Percentiles rank a stretch among this genome's conserved stretches.
Conservation (phyloP, 768 basidiomycete genomes). For the Phylloporus arenicola region DNA sequence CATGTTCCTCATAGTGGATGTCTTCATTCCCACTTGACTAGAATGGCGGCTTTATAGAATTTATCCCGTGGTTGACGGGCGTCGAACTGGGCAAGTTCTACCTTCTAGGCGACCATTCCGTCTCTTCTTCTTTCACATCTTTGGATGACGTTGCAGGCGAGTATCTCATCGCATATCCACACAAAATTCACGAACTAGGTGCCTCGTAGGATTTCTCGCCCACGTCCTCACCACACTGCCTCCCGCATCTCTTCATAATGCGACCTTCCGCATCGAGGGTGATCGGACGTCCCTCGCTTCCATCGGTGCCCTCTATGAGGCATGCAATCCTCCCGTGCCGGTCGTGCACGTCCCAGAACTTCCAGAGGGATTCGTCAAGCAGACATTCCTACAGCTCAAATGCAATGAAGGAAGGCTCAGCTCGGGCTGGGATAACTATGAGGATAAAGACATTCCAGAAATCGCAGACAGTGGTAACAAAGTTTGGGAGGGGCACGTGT, state of each 20-base stretch:
- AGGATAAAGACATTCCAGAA: conserved; percentile 27
- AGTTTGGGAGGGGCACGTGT: conserved; percentile 31
- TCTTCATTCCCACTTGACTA: conserved; percentile 6
- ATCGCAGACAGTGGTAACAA: conserved; percentile 29
- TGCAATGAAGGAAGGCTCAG: conserved; percentile 29
- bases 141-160: conserved; percentile 32
- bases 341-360: conserved; percentile 22
- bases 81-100: conserved; percentile 28
- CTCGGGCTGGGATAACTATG: conserved; percentile 31
- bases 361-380: conserved; percentile 26
- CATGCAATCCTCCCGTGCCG: conserved; percentile 15
- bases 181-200: conserved; percentile 1
- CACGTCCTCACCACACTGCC: conserved; percentile 31
- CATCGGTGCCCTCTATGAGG: conserved; percentile 26
- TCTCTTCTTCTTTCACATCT: conserved; percentile 28
- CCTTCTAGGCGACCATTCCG: conserved; percentile 30
- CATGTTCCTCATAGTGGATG: not conserved
- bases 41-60: conserved; percentile 33
- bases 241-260: conserved; percentile 21
- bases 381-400: conserved; percentile 28
- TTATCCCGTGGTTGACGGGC: conserved; percentile 27
- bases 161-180: not conserved
- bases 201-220: conserved; percentile 31
- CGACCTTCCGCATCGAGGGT: conserved; percentile 34
- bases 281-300: conserved; percentile 25